These are phyloP conservation scores for Cenchrus purpureus DNA, from an alignment of 176 grass and related monocot species.

Conservation along the genomic window DNA sequence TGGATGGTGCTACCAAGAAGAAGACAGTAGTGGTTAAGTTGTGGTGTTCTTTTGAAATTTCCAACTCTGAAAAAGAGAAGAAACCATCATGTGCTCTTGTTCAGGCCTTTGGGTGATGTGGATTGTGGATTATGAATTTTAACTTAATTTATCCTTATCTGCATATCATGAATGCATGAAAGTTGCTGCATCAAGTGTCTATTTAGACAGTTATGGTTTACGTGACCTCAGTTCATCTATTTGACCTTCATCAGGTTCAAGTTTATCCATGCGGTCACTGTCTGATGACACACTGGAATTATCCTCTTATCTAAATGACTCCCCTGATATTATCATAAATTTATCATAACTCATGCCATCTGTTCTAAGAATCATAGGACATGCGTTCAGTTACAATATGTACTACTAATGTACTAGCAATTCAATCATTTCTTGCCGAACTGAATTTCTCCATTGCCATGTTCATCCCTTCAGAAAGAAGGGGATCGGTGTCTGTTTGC, in stretches of 20 bases:
- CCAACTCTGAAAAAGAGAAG: slow-evolving; percentile 2
- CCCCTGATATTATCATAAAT: background rate
- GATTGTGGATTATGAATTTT: slow-evolving; percentile 11
- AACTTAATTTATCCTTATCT: background rate
- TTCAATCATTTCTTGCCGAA: slow-evolving; percentile 5
- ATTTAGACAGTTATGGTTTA: slow-evolving; percentile 28
- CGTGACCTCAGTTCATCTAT: slow-evolving; percentile 9
- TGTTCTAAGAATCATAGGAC: background rate
- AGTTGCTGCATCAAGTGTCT: slow-evolving; percentile 30
- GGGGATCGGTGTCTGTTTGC: background rate
- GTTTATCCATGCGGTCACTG: slow-evolving; percentile 42
- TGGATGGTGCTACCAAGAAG: slow-evolving; percentile 49
- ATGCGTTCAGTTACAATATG: slow-evolving; percentile 14
- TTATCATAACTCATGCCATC: background rate
- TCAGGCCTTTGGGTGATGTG: slow-evolving; percentile 14
- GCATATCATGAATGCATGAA: slow-evolving; percentile 10
- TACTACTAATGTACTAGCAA: slow-evolving; percentile 14
- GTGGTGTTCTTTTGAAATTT: slow-evolving; percentile 32
- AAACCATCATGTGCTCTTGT: background rate
- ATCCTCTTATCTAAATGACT: background rate
- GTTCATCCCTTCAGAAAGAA: slow-evolving; percentile 32
- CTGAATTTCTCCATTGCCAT: slow-evolving; percentile 30
- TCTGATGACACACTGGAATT: background rate
- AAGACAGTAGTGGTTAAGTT: slow-evolving; percentile 52
- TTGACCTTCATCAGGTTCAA: slow-evolving; percentile 31